Conservation (phyloP, 2,329 filamentous ascomycete species). For the Penicillium sumatraense region DNA sequence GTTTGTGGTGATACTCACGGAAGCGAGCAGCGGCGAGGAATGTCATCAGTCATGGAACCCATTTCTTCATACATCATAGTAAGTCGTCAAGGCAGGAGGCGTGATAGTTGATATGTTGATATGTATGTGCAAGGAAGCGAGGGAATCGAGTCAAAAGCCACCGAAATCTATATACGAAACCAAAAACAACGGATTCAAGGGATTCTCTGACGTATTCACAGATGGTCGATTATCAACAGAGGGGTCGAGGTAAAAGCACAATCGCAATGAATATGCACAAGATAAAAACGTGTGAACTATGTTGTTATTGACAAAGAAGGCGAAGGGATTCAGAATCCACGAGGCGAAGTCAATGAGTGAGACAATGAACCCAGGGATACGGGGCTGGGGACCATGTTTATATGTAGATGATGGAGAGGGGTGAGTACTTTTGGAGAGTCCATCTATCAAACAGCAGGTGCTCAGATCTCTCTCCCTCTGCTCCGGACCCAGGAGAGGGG, state of each 20-base stretch:
- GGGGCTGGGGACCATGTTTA: conserved; percentile 40
- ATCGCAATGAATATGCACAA: conserved; percentile 26
- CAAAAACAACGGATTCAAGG: conserved; percentile 2
- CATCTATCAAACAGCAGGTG: conserved; percentile 16
- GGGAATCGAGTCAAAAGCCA: conserved; percentile 4
- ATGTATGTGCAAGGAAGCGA: conserved; percentile 18
- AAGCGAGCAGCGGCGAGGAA: conserved; percentile 38
- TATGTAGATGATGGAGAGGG: conserved; percentile 34
- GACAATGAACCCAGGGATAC: conserved; percentile 23
- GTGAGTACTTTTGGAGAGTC: conserved; percentile 21
- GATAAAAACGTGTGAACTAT: conserved; percentile 18
- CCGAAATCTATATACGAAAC: conserved; percentile 21
- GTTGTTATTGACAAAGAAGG: conserved; percentile 22
- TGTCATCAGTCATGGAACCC: conserved; percentile 32
- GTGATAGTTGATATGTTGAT: conserved; percentile 11
- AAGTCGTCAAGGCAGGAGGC: conserved; percentile 11
- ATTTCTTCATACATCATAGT: conserved; percentile 39
- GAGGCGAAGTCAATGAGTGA: conserved; percentile 33
- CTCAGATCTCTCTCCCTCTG: conserved; percentile 20
- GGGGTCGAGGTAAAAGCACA: conserved; percentile 10
- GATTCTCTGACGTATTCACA: conserved; percentile 12
- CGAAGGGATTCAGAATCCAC: conserved; percentile 23
- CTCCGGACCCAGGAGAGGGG: conserved; percentile 30
- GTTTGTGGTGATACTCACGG: conserved; percentile 35
- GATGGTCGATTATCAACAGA: conserved; percentile 7